Conservation (phyloP, 805 yeast species). For the Suhomyces emberorum region DNA sequence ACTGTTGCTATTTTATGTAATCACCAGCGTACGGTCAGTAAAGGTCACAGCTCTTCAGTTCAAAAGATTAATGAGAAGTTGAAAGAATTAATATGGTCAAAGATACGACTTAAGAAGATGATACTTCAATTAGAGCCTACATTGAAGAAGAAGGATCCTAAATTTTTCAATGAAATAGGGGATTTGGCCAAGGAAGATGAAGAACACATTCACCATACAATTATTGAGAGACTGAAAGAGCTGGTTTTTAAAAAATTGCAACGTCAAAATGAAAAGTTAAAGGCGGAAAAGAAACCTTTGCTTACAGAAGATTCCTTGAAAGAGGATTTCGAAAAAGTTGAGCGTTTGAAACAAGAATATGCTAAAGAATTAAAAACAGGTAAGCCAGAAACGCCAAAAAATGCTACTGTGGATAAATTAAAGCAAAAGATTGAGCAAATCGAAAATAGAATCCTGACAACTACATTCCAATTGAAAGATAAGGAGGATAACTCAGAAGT, state of each 20-base stretch:
- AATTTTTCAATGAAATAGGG: constrained; percentile 64
- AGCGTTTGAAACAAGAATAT: constrained; percentile 49
- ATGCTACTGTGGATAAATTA: constrained; percentile 63
- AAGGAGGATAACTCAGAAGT: constrained; percentile 94
- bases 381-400: constrained; percentile 51
- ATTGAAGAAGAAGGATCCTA: constrained; percentile 48
- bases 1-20: constrained; percentile 95
- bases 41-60: constrained; percentile 77
- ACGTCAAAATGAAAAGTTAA: constrained; percentile 74
- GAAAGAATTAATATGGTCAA: constrained; percentile 82
- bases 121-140: constrained; percentile 62
- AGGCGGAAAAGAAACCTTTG: constrained; percentile 52
- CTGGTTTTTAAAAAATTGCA: constrained; percentile 61
- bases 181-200: constrained; percentile 67
- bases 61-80: constrained; percentile 75
- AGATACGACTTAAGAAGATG: constrained; percentile 67
- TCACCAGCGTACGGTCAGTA: constrained; percentile 91
- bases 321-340: constrained; percentile 54
- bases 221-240: constrained; percentile 65
- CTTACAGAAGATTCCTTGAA: constrained; percentile 55
- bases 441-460: constrained; percentile 66
- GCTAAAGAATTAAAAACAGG: constrained; percentile 57
- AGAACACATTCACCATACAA: constrained; percentile 50
- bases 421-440: constrained; percentile 66
- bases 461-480: constrained; percentile 76